Percentiles rank a stretch among this genome's conserved stretches.
Evolutionary conservation across 2,329 filamentous ascomycete species (phyloP).

Genomic region (Trichophyton mentagrophytes): DNA sequence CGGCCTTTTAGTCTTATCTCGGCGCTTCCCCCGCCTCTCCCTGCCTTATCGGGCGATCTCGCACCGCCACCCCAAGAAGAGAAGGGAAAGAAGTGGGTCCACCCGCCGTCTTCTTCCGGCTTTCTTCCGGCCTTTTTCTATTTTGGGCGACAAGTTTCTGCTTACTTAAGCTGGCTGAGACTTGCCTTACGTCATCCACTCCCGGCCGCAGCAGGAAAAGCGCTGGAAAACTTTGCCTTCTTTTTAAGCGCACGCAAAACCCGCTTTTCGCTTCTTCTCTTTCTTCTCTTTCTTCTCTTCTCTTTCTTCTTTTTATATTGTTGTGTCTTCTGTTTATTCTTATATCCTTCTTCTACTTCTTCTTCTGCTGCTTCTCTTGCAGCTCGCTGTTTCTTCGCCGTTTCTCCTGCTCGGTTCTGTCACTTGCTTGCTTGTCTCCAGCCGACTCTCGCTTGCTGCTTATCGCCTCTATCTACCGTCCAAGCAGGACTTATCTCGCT

Average conservation of each 20-base stretch:
- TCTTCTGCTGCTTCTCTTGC: too few species aligned
- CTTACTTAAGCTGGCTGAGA: neutral
- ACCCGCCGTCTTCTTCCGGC: neutral
- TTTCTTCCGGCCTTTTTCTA: neutral
- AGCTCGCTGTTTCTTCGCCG: too few species aligned
- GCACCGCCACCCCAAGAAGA: neutral
- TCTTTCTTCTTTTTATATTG: neutral
- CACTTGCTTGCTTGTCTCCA: neutral
- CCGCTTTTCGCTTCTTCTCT: neutral
- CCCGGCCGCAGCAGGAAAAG: too few species aligned
- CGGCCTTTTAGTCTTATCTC: neutral
- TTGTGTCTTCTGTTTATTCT: too few species aligned
- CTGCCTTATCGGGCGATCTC: neutral
- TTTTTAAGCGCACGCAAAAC: neutral
- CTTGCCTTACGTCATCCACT: neutral
- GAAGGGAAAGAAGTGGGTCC: neutral
- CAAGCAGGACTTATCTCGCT: neutral
- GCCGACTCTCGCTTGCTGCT: neutral
- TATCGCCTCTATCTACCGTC: neutral
- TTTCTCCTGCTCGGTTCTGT: neutral
- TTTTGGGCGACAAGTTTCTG: neutral
- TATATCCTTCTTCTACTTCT: too few species aligned
- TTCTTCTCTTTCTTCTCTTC: neutral
- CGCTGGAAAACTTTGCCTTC: neutral
- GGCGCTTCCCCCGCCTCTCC: neutral